Base-by-base conservation (phyloP, 73 alveolate species). In the Loxodes magnus region DNA sequence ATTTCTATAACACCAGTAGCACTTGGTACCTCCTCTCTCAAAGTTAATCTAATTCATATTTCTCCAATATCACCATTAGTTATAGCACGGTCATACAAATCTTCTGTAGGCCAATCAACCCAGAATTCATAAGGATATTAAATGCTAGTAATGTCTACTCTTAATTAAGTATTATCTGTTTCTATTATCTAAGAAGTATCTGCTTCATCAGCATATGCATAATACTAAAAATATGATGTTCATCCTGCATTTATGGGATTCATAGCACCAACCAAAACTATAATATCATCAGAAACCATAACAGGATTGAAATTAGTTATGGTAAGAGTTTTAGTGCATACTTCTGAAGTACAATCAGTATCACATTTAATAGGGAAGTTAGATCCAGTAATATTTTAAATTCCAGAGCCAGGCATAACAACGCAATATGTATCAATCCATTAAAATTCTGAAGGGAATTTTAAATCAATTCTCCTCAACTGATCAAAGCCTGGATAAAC, bases 51-150 rank as follows among this genome's bases (percentile, higher is more conserved):
- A 5, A 46, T 12, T 41, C 59, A 46, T 0, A 46, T 46, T 46
- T 46, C 59, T n/a, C 59, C 59, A 24, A 25, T 25, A 21, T 14
- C 50, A 0, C 39, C 39, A n/a, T 46, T 21, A 5, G 7, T 20
- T 17, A 46, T 16, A n/a, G 14, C 59, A n/a, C 59, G 7, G 1
- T 46, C 59, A 24, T 46, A 21, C 9, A 46, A 25, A 2, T 41
- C 27, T 2, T 0, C 1, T 10, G 59, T 46, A 7, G 59, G 59
- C 60, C 28, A 2, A 2, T 46, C 59, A 16, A 46, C 59, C 59
- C 59, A 46, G 59, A 12, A 46, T n/a, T 46, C 59, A 41, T 46
- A 21, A 10, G 59, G 59, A 2, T 46, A 46, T 14, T n/a, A 9
- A 41, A 46, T 46, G 2, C 2, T 24, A 23, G 22, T 41, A 12